Conservation (phyloP, 139 green algal genomes). For the Closterium sp. region DNA sequence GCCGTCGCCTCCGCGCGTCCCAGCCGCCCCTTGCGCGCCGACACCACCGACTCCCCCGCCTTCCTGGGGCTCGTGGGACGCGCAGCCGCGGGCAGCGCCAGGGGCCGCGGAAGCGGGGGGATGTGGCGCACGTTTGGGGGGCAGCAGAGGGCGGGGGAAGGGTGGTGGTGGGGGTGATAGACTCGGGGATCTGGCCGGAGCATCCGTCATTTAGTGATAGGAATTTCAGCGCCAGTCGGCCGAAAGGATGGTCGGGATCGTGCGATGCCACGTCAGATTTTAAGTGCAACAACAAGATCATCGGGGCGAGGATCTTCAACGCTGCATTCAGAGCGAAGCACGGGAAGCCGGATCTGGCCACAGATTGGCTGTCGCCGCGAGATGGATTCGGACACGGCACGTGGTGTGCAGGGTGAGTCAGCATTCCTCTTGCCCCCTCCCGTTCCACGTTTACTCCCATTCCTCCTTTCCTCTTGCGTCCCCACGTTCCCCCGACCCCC, state of each 20-base stretch:
- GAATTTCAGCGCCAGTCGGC: neutral
- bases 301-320: neutral
- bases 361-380: neutral
- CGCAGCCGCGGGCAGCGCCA: neutral
- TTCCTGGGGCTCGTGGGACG: constrained; percentile 6
- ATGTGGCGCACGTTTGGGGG: neutral
- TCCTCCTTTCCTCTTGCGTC: neutral
- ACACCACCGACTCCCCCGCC: neutral
- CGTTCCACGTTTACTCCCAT: neutral
- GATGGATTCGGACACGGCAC: neutral
- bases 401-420: neutral
- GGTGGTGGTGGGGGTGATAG: neutral
- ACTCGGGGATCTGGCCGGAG: neutral
- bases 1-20: neutral
- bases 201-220: neutral
- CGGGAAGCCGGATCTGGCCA: neutral
- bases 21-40: neutral
- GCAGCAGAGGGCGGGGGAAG: neutral
- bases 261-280: neutral
- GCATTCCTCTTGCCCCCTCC: neutral
- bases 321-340: neutral
- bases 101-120: neutral
- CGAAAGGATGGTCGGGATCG: neutral
- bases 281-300: neutral
- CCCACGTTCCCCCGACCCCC: no score